Evolutionary conservation across 352 stramenopile species (phyloP), one percentile per base, ranked within the genome.

Genomic region (Phytophthora pinifolia): DNA sequence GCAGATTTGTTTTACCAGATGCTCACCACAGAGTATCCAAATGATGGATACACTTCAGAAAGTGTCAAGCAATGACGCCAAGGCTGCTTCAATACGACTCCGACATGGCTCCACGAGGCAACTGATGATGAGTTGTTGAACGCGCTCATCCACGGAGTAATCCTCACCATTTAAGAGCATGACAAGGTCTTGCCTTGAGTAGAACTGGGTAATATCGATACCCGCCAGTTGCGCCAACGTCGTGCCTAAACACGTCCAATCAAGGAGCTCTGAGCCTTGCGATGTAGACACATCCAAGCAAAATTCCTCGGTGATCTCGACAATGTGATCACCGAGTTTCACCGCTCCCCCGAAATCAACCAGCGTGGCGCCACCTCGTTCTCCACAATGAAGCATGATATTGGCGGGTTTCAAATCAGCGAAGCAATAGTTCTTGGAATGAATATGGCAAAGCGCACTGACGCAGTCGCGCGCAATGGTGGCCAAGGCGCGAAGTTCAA

Each of bases 41-140:
- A 39, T 74, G 88, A 59, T 92, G 82, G 58, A 89, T 70, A 42
- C 88, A 72, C 17, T 38, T 1, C 33, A 38, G 33, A 38, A 38
- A 10, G 33, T 4, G 20, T 25, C 20, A 3, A 25, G 20, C 3
- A 25, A 25, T 25, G 33, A 10, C 9, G 8, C 13, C 25, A 46
- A 14, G 22, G 41, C 41, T 46, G 41, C 41, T 0, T 35, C 22
- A 25, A 46, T 46, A 10, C 14, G 20, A 35, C 41, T 33, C 41
- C 14, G 2, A 46, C 22, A 0, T 12, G 41, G 41, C 4, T 46
- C 7, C 20, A 12, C 22, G 41, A 46, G 25, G 25, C 41, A 46
- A 22, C 41, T 22, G 14, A 35, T 18, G 41, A 46, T 46, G 7
- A 46, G 41, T 35, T 18, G 3, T 34, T 15, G 5, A 47, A 47